A percentile compares a stretch with the other conserved stretches of the same genome.
Conservation (phyloP, 2,329 filamentous ascomycete species). For the Cytospora piceae region DNA sequence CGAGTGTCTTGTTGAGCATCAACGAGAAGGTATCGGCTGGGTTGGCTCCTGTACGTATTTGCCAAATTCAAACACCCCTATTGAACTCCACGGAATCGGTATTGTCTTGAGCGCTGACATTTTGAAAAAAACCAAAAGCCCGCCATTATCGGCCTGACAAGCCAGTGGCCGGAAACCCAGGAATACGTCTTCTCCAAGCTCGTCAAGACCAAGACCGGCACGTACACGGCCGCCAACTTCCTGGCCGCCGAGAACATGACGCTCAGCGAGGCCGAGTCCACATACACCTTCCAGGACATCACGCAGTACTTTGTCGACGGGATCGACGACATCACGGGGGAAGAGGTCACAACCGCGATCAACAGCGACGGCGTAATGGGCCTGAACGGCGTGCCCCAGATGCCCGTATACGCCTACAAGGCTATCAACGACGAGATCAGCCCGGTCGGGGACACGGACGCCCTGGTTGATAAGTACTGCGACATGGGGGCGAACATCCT, state of each 20-base stretch:
- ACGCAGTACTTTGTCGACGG: conserved; percentile 47
- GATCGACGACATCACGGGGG: conserved; percentile 32
- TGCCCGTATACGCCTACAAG: conserved; percentile 53
- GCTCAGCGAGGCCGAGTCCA: conserved; percentile 36
- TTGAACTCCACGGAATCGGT: not conserved
- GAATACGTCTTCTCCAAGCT: conserved; percentile 37
- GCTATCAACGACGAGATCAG: conserved; percentile 49
- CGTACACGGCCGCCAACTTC: conserved; percentile 42
- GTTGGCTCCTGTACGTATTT: conserved; percentile 32
- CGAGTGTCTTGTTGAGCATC: conserved; percentile 40
- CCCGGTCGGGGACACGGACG: conserved; percentile 46
- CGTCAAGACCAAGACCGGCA: conserved; percentile 36
- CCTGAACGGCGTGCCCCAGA: conserved; percentile 44
- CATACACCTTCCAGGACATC: conserved; percentile 43
- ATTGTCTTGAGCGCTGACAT: not conserved
- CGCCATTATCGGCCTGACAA: conserved; percentile 38
- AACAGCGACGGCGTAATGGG: conserved; percentile 40
- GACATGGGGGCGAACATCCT: conserved; percentile 46
- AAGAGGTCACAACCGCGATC: conserved; percentile 36
- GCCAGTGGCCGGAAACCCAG: conserved; percentile 40
- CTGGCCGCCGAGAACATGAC: conserved; percentile 35
- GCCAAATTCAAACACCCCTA: not conserved
- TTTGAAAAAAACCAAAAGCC: not conserved
- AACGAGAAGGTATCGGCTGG: conserved; percentile 41
- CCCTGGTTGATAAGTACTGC: conserved; percentile 45